Conservation (phyloP, 371 early-diverging fungal genomes). For the Dichotomocladium elegans region DNA sequence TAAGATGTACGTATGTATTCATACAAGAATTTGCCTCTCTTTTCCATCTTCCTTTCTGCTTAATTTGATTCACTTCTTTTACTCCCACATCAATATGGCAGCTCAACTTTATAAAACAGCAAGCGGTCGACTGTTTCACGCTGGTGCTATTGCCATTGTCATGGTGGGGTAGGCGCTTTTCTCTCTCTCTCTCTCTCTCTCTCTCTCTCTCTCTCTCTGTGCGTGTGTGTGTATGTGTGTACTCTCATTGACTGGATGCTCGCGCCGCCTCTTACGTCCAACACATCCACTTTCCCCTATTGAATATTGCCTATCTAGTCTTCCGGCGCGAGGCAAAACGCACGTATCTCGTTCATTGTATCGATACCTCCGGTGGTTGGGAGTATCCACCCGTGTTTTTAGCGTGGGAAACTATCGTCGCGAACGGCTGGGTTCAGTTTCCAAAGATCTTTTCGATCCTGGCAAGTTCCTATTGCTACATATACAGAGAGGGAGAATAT, state of each 20-base stretch:
- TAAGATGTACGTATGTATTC: neutral
- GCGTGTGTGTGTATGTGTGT: no score
- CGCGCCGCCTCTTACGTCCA: no score
- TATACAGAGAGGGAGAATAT: neutral
- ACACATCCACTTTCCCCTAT: neutral
- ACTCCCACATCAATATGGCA: slow-evolving; percentile 6
- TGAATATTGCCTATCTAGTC: slow-evolving; percentile 23
- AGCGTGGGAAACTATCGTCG: slow-evolving; percentile 97
- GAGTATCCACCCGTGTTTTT: slow-evolving; percentile 89
- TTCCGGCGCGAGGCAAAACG: slow-evolving; percentile 93
- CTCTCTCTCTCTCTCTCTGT: no score
- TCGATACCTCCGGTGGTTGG: slow-evolving; percentile 94
- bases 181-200: no score
- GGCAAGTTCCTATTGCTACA: slow-evolving; percentile 34
- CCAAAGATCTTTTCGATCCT: slow-evolving; percentile 86
- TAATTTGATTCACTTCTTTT: neutral
- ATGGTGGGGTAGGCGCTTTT: slow-evolving; percentile 78
- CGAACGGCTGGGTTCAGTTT: slow-evolving; percentile 69
- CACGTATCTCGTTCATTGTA: slow-evolving; percentile 82
- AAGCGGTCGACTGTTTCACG: slow-evolving; percentile 54
- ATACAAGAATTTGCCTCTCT: neutral
- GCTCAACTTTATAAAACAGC: slow-evolving; percentile 21
- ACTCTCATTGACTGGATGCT: no score
- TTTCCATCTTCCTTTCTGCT: neutral
- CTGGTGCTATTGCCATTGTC: slow-evolving; percentile 79